Evolutionary conservation across 352 stramenopile genomes (phyloP).

Genomic region (Pythium dissotocum): DNA sequence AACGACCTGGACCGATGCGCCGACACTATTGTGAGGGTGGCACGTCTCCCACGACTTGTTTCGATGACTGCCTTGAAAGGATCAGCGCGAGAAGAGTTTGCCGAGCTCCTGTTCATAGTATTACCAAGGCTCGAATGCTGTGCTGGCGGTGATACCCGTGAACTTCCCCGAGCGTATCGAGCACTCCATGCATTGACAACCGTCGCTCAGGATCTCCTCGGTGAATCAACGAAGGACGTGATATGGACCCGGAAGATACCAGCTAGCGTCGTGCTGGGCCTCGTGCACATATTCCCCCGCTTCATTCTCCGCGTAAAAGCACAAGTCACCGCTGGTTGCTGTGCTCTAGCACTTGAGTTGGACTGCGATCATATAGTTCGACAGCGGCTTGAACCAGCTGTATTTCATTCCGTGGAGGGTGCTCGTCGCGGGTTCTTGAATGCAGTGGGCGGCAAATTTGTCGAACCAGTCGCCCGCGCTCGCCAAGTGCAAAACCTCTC

Average conservation of each 20-base stretch:
- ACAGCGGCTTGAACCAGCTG: not conserved
- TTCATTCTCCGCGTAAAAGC: not conserved
- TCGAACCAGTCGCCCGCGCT: not conserved
- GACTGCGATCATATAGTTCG: not conserved
- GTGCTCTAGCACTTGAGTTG: not conserved
- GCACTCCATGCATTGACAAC: not conserved
- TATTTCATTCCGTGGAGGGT: not conserved
- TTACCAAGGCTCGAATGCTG: not conserved
- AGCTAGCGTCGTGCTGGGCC: not conserved
- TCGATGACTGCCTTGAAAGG: not conserved
- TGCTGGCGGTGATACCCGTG: not conserved
- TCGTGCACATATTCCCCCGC: not conserved
- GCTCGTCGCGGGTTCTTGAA: not conserved
- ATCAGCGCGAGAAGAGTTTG: not conserved
- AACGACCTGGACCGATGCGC: not conserved
- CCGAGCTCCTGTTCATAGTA: not conserved
- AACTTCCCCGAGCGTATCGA: not conserved
- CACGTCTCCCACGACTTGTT: not conserved
- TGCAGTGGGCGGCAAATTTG: not conserved
- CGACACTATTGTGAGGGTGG: not conserved
- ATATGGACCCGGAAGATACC: not conserved
- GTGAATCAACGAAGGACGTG: not conserved
- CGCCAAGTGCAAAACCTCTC: not conserved
- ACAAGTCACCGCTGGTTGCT: not conserved
- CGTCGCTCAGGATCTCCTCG: not conserved